Percentiles rank a stretch among this genome's conserved stretches.
phyloP scores from a whole-genome alignment of 2,329 filamentous ascomycete genomes.

The Alternaria sp. region DNA sequence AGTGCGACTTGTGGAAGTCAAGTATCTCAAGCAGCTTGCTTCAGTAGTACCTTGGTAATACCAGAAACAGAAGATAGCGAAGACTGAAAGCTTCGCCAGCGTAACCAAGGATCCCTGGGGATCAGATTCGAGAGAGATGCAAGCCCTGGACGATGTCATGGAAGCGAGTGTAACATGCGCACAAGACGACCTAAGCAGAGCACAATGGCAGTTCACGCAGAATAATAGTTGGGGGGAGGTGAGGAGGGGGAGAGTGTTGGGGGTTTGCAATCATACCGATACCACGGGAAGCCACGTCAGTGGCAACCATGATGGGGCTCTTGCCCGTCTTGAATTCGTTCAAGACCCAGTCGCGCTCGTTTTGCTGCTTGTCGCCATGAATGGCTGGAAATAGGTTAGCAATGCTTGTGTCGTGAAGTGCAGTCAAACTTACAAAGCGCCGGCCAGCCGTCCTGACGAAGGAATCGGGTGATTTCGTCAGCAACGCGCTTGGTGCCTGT shows the following conservation, averaged over 20 bases:
- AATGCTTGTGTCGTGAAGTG: constrained; percentile 12
- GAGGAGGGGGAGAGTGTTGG: constrained; percentile 53
- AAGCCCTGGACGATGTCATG: constrained; percentile 91
- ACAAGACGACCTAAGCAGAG: constrained; percentile 92
- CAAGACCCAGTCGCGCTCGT: constrained; percentile 99
- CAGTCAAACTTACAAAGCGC: constrained; percentile 77
- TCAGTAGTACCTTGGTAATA: constrained; percentile 71
- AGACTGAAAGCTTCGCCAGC: constrained; percentile 74
- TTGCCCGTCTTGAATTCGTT: constrained; percentile 99
- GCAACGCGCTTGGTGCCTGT: constrained; percentile 87
- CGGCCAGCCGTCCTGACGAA: constrained; percentile 97
- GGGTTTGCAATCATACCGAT: constrained; percentile 92
- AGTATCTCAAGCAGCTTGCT: constrained; percentile 74
- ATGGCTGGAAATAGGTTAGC: constrained; percentile 71
- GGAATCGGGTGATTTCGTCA: constrained; percentile 96
- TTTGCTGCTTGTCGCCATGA: constrained; percentile 99
- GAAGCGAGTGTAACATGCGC: constrained; percentile 75
- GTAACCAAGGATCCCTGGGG: constrained; percentile 86
- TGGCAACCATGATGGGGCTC: constrained; percentile 99
- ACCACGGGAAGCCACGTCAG: constrained; percentile 99
- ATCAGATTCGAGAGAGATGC: constrained; percentile 83
- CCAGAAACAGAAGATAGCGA: constrained; percentile 76
- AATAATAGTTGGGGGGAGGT: constrained; percentile 55
- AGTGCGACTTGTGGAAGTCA: constrained; percentile 78
- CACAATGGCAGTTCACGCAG: constrained; percentile 72